Evolutionary conservation across 176 grass and related monocot genomes (phyloP), one percentile per base, ranked within the genome.

Genomic region (Avena eriantha): DNA sequence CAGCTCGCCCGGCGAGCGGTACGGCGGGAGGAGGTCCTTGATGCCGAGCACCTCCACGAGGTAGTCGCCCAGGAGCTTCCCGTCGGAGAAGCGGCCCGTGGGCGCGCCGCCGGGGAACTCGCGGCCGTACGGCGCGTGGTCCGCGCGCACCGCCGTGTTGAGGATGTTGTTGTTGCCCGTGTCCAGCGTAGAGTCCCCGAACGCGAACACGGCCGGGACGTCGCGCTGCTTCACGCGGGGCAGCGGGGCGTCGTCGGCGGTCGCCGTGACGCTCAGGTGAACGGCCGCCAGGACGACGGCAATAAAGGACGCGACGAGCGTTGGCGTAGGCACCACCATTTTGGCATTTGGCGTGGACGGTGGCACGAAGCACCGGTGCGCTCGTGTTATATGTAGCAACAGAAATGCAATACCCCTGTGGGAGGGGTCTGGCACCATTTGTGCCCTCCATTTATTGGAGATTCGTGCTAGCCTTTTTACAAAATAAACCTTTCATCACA

Each of bases 121-220:
- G 54, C 90, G 67, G 66, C 95, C 92, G 85, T 97, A 97, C 17
- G 95, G 92, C 36, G 78, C 49, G 73, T 92, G 90, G 76, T 94
- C 86, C 9, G 90, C 95, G 70, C 88, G 90, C 48, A 83, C 81
- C 29, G 85, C 3, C 75, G 92, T 92, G 19, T 2, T 0, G 41
- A 94, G 78, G 16, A 67, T 19, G 86, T 94, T 97, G 86, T 97
- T 97, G 92, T 94, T 97, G 81, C 95, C 95, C n/a, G 92, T 66
- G 88, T 97, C 95, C n/a, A 97, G 57, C 60, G 95, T 94, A 0
- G 92, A 97, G 86, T 97, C 95, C 13, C 95, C 90, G 77, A 94
- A 92, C 19, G 88, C 92, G 85, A 97, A 97, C 36, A 93, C 65
- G 3, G 81, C 85, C 16, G 84, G 73, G 53, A 89, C 78, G 55